A percentile compares a stretch with the other conserved stretches of the same genome.
Evolutionary conservation across 2,329 filamentous ascomycete genomes (phyloP).

Genomic region (Tolypocladium endophyticum): DNA sequence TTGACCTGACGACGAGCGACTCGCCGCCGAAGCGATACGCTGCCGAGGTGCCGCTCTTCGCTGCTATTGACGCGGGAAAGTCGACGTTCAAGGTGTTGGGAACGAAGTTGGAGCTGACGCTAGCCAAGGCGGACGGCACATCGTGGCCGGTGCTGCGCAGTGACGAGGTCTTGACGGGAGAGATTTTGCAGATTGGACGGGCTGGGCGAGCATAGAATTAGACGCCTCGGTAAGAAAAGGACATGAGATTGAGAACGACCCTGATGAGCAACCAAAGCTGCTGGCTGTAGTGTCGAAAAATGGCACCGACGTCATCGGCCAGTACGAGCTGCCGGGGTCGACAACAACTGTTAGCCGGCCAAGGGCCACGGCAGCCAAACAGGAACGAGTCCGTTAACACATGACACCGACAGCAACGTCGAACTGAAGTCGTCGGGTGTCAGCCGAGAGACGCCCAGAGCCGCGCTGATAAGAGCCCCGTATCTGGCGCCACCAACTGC

Average conservation of each 20-base stretch:
- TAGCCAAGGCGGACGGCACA: slow-evolving; percentile 60
- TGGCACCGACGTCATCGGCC: neutral
- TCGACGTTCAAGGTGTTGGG: slow-evolving; percentile 74
- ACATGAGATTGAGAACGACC: neutral
- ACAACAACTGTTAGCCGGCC: neutral
- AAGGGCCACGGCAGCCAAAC: neutral
- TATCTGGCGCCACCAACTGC: neutral
- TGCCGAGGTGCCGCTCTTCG: slow-evolving; percentile 65
- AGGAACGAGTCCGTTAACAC: neutral
- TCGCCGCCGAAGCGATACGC: slow-evolving; percentile 67
- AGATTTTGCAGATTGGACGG: slow-evolving; percentile 83
- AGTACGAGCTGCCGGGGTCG: neutral
- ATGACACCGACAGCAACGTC: neutral
- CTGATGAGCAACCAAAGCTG: neutral
- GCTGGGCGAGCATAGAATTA: slow-evolving; percentile 40
- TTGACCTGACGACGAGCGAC: slow-evolving; percentile 82
- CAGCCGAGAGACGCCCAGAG: neutral
- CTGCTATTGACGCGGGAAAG: slow-evolving; percentile 61
- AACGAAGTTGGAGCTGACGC: slow-evolving; percentile 75
- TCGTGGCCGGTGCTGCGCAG: slow-evolving; percentile 80
- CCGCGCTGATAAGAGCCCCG: neutral
- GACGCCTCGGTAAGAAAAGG: neutral
- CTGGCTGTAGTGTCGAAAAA: neutral
- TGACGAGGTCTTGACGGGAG: slow-evolving; percentile 57
- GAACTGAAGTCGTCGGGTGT: neutral